Base-by-base conservation (phyloP, 2,329 filamentous ascomycete genomes). In the Calonectria leucothoes region DNA sequence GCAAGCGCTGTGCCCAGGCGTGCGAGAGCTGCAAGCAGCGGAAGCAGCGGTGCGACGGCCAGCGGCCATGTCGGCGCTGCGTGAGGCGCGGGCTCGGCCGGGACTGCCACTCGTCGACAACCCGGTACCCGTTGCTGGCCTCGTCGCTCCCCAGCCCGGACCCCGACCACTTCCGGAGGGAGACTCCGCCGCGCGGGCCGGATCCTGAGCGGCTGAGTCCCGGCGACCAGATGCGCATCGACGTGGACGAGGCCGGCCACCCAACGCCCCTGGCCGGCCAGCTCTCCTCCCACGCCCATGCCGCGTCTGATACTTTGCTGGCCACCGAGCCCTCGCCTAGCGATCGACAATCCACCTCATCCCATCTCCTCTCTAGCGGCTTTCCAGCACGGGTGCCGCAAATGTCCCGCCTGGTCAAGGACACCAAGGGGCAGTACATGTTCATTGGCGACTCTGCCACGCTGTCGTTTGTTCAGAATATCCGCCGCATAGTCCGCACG, bases 361-460 rank as follows among this genome's bases (percentile, higher is more conserved):
- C 78, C 0, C 77, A 80, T 55, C 49, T 80, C n/a, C 76, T 80
- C 20, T 75, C 78, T 1, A 71, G 77, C 25, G 77, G 78, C 29
- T 78, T 76, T 57, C 78, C 78, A 17, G 78, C 79, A 6, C 66
- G 70, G n/a, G 71, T 80, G 45, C 78, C 78, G 20, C 78, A 76
- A 0, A 80, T 80, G 78, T 83, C 83, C 11, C 77, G 83, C 0
- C 78, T 84, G 14, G 76, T 84, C 8, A 78, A 83, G 48, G 82
- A 83, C 37, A 81, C 78, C 8, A 77, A 81, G 42, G 82, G 82
- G 20, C 81, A 79, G 35, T 82, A 82, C 75, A 82, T 84, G 77
- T 84, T 84, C 59, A 81, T 84, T 33, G 83, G 83, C n/a, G 83
- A 84, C 72, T 82, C 83, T 23, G 82, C 82, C 10, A 83, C 82